Evolutionary conservation across 2,329 filamentous ascomycete species (phyloP), one percentile per base, ranked within the genome.

Genomic region (Colletotrichum neosansevieriae): DNA sequence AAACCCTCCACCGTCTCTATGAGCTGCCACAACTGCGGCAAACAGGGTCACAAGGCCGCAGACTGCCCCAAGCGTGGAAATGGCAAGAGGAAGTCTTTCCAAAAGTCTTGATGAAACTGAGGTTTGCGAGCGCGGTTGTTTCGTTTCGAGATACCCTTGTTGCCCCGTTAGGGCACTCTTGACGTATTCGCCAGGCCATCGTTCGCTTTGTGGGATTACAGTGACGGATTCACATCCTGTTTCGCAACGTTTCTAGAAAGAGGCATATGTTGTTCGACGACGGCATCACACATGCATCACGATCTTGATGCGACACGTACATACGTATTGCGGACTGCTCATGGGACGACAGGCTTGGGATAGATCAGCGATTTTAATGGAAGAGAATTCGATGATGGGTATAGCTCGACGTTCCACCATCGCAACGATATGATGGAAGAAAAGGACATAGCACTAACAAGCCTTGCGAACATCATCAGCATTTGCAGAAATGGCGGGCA

Each of bases 11-110:
- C 32, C 24, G 32, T 36, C 19, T 54, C 47, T 78, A 54, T 85
- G 51, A 82, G 81, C 51, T 93, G 91, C 75, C 88, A 86, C 77
- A 84, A 80, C 17, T 93, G 91, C 75, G 86, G 88, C 15, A 82
- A 88, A 71, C 80, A 81, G 38, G 90, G 90, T 1, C 91, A 93
- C 76, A 85, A 84, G 70, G 83, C 83, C 59, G 79, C 76, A 54
- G 83, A 89, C 19, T 92, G 90, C 74, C 84, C 88, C 2, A 80
- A 71, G 71, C 69, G 59, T 66, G 68, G 58, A 67, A 69, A 69
- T 29, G 71, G 45, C 19, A 34, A 49, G 34, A 54, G 58, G 17
- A 61, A 59, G 42, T 58, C 61, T 32, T 70, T 40, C 15, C 38
- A 60, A n/a, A 58, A 34, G 42, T 58, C 50, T 17, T 44, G 57